phyloP scores from a whole-genome alignment of 306 rosid genomes.

The Prunus mira region DNA sequence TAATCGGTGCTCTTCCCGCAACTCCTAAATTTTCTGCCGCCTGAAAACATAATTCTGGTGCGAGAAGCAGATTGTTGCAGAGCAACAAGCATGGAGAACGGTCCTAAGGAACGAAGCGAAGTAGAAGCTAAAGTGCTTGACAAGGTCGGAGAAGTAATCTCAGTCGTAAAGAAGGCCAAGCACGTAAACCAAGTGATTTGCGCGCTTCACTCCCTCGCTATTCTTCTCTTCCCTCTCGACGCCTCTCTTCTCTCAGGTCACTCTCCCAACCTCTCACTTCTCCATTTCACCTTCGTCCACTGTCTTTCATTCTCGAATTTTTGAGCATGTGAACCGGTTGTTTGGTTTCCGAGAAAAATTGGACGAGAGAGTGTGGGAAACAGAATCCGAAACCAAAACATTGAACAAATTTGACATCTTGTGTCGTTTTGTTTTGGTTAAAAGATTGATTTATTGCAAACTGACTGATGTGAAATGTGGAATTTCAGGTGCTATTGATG shows the following conservation, averaged over 20 bases:
- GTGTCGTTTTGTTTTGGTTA: not conserved
- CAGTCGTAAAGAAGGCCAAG: constrained; percentile 49
- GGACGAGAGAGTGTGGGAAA: not conserved
- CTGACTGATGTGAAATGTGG: constrained; percentile 13
- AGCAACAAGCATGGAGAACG: constrained; percentile 41
- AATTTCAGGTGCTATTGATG: constrained; percentile 56
- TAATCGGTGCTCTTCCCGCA: not conserved
- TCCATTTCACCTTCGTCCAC: not conserved
- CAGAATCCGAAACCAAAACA: not conserved
- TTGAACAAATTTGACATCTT: not conserved
- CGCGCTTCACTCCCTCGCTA: constrained; percentile 67
- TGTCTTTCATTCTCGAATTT: not conserved
- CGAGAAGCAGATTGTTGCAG: not conserved
- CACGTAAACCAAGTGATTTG: constrained; percentile 73
- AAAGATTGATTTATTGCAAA: not conserved
- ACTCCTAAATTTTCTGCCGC: not conserved
- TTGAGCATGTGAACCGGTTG: not conserved
- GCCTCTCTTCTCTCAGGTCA: constrained; percentile 66
- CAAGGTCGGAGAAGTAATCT: constrained; percentile 63
- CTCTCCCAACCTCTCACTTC: not conserved
- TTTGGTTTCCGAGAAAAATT: constrained; percentile 1
- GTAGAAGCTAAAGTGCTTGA: constrained; percentile 40
- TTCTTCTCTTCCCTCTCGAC: constrained; percentile 65
- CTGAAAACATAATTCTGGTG: not conserved
- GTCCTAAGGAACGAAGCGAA: constrained; percentile 37